Base-by-base conservation (phyloP, 805 yeast genomes). In the Cyberlindnera maclurae region DNA sequence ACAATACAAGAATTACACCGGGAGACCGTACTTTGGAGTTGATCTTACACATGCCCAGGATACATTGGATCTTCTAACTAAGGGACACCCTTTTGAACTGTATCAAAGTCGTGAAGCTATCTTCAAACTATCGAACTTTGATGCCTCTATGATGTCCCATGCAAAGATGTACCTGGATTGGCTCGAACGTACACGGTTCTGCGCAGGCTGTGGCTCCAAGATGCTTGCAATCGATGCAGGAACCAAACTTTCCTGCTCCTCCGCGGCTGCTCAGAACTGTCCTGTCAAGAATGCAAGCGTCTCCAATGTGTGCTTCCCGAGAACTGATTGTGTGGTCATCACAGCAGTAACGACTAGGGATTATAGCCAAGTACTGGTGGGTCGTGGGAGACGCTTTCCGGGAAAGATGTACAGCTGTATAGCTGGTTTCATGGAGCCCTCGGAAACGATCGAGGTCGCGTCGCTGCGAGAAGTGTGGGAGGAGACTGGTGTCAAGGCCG, bases 341-440 rank as follows among this genome's bases (percentile, higher is more conserved):
- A 78, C 85, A 9, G 94, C 93, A 1, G 75, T 87, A 12, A 70
- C 85, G 15, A 80, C 82, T 50, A 50, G 66, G 10, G 76, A 72
- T 12, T 75, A 77, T 22, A 62, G 75, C 37, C 76, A 77, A 56
- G 65, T 86, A 12, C 70, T 90, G 26, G 64, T 90, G 12, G 95
- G 89, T 2, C 71, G 84, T 38, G 75, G 77, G 43, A 77, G 71
- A 48, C 66, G 95, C 39, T 74, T 75, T 52, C 75, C 77, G 5
- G 52, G 64, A 40, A 58, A 63, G 36, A 74, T 86, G 79, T 90
- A 81, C 61, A 73, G 90, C 13, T 82, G 95, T 54, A 75, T 94
- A 37, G 96, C 97, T 4, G 98, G 97, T 4, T 93, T 93, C 60
- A 79, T 90, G 76, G 98, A 90, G 59, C 96, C 96, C 1, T 82